Evolutionary conservation across 352 stramenopile genomes (phyloP), one percentile per base, ranked within the genome.

Genomic region (Thraustochytrium aureum): DNA sequence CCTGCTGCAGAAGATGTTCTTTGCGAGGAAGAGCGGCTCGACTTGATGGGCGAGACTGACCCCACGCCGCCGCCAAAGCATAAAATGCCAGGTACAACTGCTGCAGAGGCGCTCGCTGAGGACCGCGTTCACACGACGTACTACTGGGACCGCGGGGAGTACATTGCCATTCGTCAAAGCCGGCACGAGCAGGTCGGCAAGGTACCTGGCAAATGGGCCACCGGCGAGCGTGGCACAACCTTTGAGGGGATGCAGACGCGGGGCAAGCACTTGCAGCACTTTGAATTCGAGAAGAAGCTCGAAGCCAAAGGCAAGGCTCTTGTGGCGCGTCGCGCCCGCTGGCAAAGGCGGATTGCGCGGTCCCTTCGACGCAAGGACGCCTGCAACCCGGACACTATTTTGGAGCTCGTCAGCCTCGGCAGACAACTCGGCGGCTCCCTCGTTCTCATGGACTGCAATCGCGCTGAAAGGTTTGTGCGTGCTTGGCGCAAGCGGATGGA

Each of bases 71-170:
- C 26, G 12, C 4, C 7, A 50, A 69, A 56, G 69, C n/a, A 7
- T 17, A 2, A 10, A 2, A 42, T 50, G 20, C 35, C 66, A 50
- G 14, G 20, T 10, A 7, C 10, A 33, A 79, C 69, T 4, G 33
- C 26, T 7, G 69, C 69, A 2, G 69, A 79, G 59, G 12, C 26
- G 52, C 69, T 79, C 10, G n/a, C 50, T 6, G 69, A 50, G 12
- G 30, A 30, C 12, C n/a, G 69, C 12, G 12, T 79, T 4, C 69
- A 79, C 69, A 79, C 69, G 7, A 32, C 69, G 5, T 79, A 74
- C 37, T 79, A 65, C 38, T 79, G 69, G 69, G 69, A 79, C 17
- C 50, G 69, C n/a, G 69, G 69, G 6, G 69, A 79, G 56, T 79
- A 79, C 56, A 74, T 79, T 43, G 69, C 69, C 17, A 50, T 79